Conservation (phyloP, 169 alveolate genomes). For the Plasmodium adleri region DNA sequence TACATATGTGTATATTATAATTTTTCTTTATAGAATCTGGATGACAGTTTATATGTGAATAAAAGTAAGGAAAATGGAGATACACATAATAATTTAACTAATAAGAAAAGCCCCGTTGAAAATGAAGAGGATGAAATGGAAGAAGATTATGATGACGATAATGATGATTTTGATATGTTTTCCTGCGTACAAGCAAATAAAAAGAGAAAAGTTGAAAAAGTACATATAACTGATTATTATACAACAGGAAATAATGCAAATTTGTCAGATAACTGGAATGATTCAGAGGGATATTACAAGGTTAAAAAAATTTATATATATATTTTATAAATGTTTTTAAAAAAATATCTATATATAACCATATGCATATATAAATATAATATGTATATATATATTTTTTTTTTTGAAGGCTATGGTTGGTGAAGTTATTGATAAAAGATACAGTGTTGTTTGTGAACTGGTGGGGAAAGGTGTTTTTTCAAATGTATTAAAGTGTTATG, state of each 20-base stretch:
- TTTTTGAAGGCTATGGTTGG: constrained; percentile 89
- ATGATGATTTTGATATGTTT: constrained; percentile 73
- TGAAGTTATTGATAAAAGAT: constrained; percentile 89
- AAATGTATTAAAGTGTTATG: constrained; percentile 87
- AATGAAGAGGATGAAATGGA: neutral
- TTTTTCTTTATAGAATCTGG: constrained; percentile 19
- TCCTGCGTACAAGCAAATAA: constrained; percentile 56
- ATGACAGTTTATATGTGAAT: constrained; percentile 16
- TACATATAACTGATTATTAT: constrained; percentile 55
- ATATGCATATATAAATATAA: too few relatives aligned
- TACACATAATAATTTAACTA: neutral
- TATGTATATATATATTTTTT: neutral
- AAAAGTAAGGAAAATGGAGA: constrained; percentile 18
- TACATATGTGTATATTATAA: neutral
- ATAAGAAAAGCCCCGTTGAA: neutral
- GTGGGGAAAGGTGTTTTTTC: constrained; percentile 94
- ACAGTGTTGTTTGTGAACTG: constrained; percentile 87
- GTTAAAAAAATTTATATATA: constrained; percentile 28
- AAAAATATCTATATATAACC: neutral
- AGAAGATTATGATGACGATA: constrained; percentile 42
- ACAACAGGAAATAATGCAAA: constrained; percentile 68
- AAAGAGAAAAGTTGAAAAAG: constrained; percentile 49
- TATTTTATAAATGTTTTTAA: neutral
- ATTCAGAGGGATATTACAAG: constrained; percentile 88
- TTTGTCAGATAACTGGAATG: constrained; percentile 87